phyloP scores from a whole-genome alignment of 345 rosid genomes.

The Gynandropsis gynandra region DNA sequence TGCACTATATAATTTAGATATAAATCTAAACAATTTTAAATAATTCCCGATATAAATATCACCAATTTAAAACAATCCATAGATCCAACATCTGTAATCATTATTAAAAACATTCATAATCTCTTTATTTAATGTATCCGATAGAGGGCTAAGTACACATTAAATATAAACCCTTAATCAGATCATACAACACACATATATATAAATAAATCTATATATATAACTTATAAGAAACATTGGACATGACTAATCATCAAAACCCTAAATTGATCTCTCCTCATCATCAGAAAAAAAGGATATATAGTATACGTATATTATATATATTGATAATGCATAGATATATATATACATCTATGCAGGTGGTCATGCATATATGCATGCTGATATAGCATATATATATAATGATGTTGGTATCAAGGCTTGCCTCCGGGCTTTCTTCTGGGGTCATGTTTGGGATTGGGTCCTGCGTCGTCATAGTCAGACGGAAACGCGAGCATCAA shows the following conservation, averaged over 20 bases:
- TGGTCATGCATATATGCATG: not conserved
- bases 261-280: conserved; percentile 29
- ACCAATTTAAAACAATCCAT: too few relatives aligned
- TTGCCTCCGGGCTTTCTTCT: conserved; percentile 36
- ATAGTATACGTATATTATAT: not conserved
- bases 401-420: conserved; percentile 15
- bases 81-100: too few relatives aligned
- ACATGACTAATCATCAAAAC: conserved; percentile 10
- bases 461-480: conserved; percentile 56
- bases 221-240: too few relatives aligned
- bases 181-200: too few relatives aligned
- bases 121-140: too few relatives aligned
- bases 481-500: conserved; percentile 36
- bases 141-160: too few relatives aligned
- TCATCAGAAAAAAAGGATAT: conserved; percentile 22
- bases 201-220: too few relatives aligned
- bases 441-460: conserved; percentile 65
- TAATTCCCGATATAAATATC: too few relatives aligned
- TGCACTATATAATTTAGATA: too few relatives aligned
- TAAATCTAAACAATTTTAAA: too few relatives aligned
- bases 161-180: too few relatives aligned
- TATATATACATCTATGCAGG: not conserved
- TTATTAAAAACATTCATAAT: too few relatives aligned
- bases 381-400: conserved; percentile 12
- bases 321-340: conserved; percentile 7